Base-by-base conservation (phyloP, 495 filamentous ascomycete genomes). In the Aspergillus funiculosus region DNA sequence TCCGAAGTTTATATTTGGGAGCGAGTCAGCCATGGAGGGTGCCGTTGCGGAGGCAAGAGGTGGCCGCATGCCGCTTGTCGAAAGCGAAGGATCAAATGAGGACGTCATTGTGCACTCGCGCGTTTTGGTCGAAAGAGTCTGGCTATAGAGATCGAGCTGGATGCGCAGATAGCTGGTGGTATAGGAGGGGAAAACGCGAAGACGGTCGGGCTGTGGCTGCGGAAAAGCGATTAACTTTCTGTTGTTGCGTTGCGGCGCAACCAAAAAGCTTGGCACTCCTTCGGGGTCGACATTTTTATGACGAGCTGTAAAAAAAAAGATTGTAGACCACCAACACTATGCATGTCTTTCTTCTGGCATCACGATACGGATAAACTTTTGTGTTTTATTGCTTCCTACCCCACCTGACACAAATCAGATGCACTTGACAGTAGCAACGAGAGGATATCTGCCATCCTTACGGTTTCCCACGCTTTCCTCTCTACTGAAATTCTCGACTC, bases 1-100 rank as follows among this genome's bases (percentile, higher is more conserved):
- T 46, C 88, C 89, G 64, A 97, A 96, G 67, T 92, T 89, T 66
- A 95, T 86, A 62, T 72, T 87, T 27, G 92, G 92, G 6, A 96
- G 79, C 9, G 81, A 80, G 63, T 92, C 87, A 26, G 87, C 87
- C 75, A 83, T 81, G 46, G 79, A 79, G 5, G 77, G 75, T 32
- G 71, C 73, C 45, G 74, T 68, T 18, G 77, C 68, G 9, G 75
- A 71, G 29, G 68, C 68, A 43, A 83, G 70, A 13, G 85, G 81
- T 39, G 80, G 78, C 50, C 86, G 85, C 78, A 87, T 79, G 25
- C 75, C 72, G 69, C 81, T 86, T 22, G 79, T 83, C 1, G 86
- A 89, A 37, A 86, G 69, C 0, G 86, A 85, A 1, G 84, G 80
- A 50, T 94, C 87, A 54, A 91, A 90, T 32, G 77, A 61, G 29